phyloP scores from a whole-genome alignment of 345 rosid species.

The Carallia pectinifolia region DNA sequence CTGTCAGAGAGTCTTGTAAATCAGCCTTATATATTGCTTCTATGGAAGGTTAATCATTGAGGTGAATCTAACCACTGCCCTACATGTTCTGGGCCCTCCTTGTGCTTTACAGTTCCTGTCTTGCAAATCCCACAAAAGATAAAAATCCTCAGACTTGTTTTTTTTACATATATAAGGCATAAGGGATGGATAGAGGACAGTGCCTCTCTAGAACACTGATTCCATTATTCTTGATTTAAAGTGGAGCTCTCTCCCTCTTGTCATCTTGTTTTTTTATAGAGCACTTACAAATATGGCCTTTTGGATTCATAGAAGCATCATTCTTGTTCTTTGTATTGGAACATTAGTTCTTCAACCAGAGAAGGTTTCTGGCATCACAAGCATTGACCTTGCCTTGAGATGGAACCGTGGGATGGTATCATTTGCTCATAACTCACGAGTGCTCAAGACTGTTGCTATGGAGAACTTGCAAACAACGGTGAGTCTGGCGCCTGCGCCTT shows the following conservation, averaged over 20 bases:
- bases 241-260: slow-evolving; percentile 15
- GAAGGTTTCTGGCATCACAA: slow-evolving; percentile 37
- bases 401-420: slow-evolving; percentile 34
- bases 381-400: slow-evolving; percentile 42
- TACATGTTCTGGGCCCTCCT: slow-evolving; percentile 36
- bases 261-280: background rate
- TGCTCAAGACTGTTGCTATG: slow-evolving; percentile 36
- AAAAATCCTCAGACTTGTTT: slow-evolving; percentile 22
- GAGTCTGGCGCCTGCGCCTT: slow-evolving; percentile 54
- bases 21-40: slow-evolving; percentile 58
- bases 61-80: slow-evolving; percentile 52
- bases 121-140: slow-evolving; percentile 37
- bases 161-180: slow-evolving; percentile 33
- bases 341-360: slow-evolving; percentile 36
- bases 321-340: slow-evolving; percentile 42
- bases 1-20: slow-evolving; percentile 67
- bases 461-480: slow-evolving; percentile 29
- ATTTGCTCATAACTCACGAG: slow-evolving; percentile 33
- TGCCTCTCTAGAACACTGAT: slow-evolving; percentile 22
- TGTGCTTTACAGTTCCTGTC: slow-evolving; percentile 25
- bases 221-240: slow-evolving; percentile 17
- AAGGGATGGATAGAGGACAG: slow-evolving; percentile 4
- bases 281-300: slow-evolving; percentile 39
- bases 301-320: slow-evolving; percentile 26
- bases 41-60: slow-evolving; percentile 44